Conservation (phyloP, 305 asterid species). For the Rubia peregrina region DNA sequence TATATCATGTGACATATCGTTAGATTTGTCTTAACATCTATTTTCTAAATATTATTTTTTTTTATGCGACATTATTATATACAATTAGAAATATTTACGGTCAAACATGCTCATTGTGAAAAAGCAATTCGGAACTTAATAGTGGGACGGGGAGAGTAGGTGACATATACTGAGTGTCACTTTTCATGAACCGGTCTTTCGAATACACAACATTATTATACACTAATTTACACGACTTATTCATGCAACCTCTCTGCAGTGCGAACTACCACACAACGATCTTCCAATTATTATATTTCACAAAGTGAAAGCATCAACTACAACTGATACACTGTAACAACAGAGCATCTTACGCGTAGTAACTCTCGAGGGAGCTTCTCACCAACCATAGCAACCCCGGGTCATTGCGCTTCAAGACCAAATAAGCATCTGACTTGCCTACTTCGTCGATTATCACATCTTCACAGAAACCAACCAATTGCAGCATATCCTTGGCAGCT, state of each 20-base stretch:
- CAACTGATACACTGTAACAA: not conserved
- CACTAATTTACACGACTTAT: not conserved
- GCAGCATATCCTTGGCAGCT: conserved; percentile 74
- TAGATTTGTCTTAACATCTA: no score
- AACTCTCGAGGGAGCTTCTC: conserved; percentile 58
- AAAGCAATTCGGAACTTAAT: no score
- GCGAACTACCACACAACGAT: not conserved
- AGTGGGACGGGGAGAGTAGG: no score
- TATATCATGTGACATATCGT: no score
- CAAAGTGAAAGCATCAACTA: not conserved
- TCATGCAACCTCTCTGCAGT: not conserved
- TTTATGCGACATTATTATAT: no score
- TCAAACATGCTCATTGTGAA: no score
- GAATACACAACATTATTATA: not conserved
- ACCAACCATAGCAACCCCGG: conserved; percentile 93
- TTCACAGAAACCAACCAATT: conserved; percentile 62
- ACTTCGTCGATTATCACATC: conserved; percentile 35
- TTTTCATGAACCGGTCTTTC: not conserved
- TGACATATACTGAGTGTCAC: not conserved
- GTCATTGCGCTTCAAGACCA: conserved; percentile 68
- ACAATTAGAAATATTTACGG: no score
- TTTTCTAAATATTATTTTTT: no score
- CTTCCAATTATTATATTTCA: not conserved
- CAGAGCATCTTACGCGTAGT: conserved; percentile 13
- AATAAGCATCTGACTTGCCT: conserved; percentile 45